A percentile compares a stretch with the other conserved stretches of the same genome.
phyloP scores from a whole-genome alignment of 148 eudicot species.

The Rhododendron henanense region DNA sequence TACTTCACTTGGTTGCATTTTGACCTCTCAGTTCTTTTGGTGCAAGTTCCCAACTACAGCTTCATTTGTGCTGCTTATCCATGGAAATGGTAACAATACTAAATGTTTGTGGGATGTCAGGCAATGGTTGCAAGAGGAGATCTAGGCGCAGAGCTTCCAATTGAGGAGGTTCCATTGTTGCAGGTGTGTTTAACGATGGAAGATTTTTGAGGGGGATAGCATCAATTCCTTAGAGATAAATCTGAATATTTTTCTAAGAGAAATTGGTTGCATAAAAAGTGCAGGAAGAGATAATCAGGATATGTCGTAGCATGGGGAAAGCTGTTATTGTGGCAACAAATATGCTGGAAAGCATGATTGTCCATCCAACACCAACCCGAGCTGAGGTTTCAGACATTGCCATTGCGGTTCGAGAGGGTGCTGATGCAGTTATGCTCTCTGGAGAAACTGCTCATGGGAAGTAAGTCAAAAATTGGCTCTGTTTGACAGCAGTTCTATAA shows the following conservation, averaged over 20 bases:
- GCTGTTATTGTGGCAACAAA: constrained; percentile 98
- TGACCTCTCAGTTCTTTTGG: neutral
- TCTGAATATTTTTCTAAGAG: neutral
- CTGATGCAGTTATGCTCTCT: constrained; percentile 99
- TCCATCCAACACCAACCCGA: constrained; percentile 97
- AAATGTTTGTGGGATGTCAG: constrained; percentile 28
- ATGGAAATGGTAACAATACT: neutral
- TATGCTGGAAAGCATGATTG: constrained; percentile 99
- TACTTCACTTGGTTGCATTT: neutral
- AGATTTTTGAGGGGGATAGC: neutral
- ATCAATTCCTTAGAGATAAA: neutral
- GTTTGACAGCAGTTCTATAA: neutral
- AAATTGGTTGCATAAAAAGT: constrained; percentile 5
- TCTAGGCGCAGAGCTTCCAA: constrained; percentile 87
- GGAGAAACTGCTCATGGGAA: constrained; percentile 99
- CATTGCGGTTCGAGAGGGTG: constrained; percentile 95
- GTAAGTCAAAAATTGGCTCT: constrained; percentile 36
- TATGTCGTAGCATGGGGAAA: constrained; percentile 96
- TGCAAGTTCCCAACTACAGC: neutral
- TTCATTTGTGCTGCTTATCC: neutral
- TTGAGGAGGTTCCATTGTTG: constrained; percentile 82
- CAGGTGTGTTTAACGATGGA: constrained; percentile 44
- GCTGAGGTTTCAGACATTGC: constrained; percentile 99
- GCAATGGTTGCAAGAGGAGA: constrained; percentile 99
- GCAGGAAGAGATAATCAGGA: constrained; percentile 88